phyloP scores from a whole-genome alignment of 306 rosid species.

The Urtica urens region DNA sequence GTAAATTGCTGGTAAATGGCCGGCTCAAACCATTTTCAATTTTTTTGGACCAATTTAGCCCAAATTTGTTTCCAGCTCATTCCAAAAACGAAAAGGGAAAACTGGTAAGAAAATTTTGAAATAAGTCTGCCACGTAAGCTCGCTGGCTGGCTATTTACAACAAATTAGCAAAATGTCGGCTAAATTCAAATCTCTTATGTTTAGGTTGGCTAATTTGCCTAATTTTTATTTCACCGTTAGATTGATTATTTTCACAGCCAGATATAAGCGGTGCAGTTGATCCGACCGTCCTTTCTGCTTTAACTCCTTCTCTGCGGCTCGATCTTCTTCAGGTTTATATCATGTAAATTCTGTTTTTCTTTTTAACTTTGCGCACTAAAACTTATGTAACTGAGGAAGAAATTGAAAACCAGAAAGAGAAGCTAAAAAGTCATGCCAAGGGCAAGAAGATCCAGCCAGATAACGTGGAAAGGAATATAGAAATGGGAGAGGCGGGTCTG shows the following conservation, averaged over 20 bases:
- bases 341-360: conserved; percentile 1
- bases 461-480: conserved; percentile 13
- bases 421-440: conserved; percentile 14
- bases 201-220: too few species aligned
- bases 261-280: conserved; percentile 36
- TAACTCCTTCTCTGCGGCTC: conserved; percentile 56
- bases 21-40: too few species aligned
- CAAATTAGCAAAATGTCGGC: too few species aligned
- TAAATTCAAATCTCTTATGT: too few species aligned
- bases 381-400: conserved; percentile 3
- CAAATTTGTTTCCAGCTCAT: too few species aligned
- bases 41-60: too few species aligned
- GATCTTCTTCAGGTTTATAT: conserved; percentile 45
- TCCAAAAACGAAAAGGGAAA: too few species aligned
- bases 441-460: conserved; percentile 21
- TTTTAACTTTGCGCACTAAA: conserved; percentile 1
- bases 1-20: too few species aligned
- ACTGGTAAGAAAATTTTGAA: too few species aligned
- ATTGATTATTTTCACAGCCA: conserved; percentile 29
- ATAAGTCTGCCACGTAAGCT: too few species aligned
- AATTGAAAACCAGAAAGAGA: conserved; percentile 14
- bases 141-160: too few species aligned
- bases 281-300: conserved; percentile 46
- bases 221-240: not conserved
- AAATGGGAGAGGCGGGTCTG: conserved; percentile 1